Conservation (phyloP, 345 rosid genomes). For the Gynandropsis gynandra region DNA sequence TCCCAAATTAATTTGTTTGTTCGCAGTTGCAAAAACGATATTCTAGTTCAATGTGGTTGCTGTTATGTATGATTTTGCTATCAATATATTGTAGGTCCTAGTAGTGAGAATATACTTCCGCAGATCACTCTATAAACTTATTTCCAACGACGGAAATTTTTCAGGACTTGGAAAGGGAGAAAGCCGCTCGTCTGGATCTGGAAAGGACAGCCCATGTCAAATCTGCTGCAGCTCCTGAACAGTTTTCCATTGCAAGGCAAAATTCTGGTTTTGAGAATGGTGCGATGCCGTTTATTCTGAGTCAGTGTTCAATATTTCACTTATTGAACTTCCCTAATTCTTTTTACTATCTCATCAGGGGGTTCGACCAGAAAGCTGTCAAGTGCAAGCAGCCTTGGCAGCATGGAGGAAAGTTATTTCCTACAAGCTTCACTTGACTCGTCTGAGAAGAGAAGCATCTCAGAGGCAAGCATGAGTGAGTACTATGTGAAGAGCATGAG, state of each 20-base stretch:
- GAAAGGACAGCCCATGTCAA: constrained; percentile 56
- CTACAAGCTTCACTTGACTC: constrained; percentile 93
- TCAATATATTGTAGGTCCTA: constrained; percentile 14
- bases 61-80: not conserved
- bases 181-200: constrained; percentile 73
- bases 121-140: not conserved
- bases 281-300: constrained; percentile 24
- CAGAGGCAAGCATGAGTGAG: constrained; percentile 64
- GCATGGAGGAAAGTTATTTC: constrained; percentile 95
- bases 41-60: constrained; percentile 1
- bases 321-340: constrained; percentile 15
- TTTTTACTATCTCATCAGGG: constrained; percentile 38
- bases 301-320: not conserved
- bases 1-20: constrained; percentile 16
- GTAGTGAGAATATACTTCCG: constrained; percentile 12
- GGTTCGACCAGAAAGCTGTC: constrained; percentile 67
- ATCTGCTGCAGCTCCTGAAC: constrained; percentile 51
- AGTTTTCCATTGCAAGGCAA: constrained; percentile 46
- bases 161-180: constrained; percentile 91
- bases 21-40: constrained; percentile 4
- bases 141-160: not conserved
- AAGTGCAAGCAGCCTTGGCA: constrained; percentile 78
- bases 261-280: constrained; percentile 68
- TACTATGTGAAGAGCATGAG: constrained; percentile 93
- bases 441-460: constrained; percentile 65